Base-by-base conservation (phyloP, 2,329 filamentous ascomycete genomes). In the Fusarium denticulatum region DNA sequence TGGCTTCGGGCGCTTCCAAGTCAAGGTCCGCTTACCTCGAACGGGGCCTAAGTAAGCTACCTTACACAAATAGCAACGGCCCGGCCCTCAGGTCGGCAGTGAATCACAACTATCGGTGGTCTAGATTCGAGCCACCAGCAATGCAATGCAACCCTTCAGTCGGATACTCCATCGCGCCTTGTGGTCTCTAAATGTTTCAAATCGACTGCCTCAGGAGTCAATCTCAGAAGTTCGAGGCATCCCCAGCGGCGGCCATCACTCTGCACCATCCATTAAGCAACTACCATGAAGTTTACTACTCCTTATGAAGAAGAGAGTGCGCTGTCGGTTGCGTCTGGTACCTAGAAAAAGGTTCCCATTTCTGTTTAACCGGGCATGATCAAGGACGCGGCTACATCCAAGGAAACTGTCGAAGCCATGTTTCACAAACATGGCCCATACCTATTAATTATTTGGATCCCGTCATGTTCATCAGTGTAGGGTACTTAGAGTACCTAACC, bases 61-160 rank as follows among this genome's bases (percentile, higher is more conserved):
- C 43, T 64, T 67, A 40, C 57, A 59, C 39, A 64, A 52, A 68
- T 60, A 69, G 65, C 58, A 74, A 74, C 71, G 71, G 71, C 71
- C 71, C 71, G 71, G 66, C 60, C 71, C 71, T 69, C 30, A 50
- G 30, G 47, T 24, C 59, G 65, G 59, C 59, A 74, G 52, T 74
- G 71, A 74, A 69, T 67, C 67, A 72, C 53, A 42, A 53, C 57
- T 60, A 66, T 68, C 16, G 26, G n/a, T 62, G 68, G 66, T 74
- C 71, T 72, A 69, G 57, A 74, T 66, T 74, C 39, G 43, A 63
- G 65, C 60, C 64, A 69, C 60, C 52, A 50, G 32, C 64, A 50
- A 62, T 74, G 26, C 64, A 57, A 62, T 74, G 60, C 60, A 72
- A 72, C 71, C 72, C 60, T 74, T 74, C 72, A 69, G 72, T 72